phyloP scores from a whole-genome alignment of 1,284 basidiomycete genomes.

The Ustilago xerochloae region DNA sequence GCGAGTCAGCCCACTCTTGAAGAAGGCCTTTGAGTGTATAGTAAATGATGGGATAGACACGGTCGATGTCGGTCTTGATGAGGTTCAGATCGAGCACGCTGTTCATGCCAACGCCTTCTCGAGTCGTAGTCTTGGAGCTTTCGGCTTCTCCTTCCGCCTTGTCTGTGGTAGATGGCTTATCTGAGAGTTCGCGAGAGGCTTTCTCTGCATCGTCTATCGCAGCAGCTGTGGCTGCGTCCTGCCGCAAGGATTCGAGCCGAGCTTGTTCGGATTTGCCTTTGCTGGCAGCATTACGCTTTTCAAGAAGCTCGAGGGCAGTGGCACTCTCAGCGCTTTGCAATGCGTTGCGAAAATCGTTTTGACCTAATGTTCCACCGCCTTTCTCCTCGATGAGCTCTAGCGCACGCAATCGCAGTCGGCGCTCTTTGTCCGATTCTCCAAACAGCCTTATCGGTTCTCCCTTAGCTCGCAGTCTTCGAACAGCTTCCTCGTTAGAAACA shows the following conservation, averaged over 20 bases:
- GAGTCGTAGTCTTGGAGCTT: not conserved
- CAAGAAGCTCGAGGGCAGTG: conserved; percentile 75
- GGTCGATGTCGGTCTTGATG: conserved; percentile 92
- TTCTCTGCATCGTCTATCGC: not conserved
- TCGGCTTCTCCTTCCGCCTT: not conserved
- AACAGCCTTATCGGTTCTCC: conserved; percentile 95
- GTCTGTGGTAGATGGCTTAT: not conserved
- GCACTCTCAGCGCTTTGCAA: conserved; percentile 81
- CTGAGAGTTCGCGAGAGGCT: not conserved
- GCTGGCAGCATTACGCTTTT: conserved; percentile 67
- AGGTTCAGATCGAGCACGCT: conserved; percentile 73
- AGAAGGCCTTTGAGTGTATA: conserved; percentile 88
- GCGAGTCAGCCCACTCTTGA: conserved; percentile 94
- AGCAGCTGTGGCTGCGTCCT: not conserved
- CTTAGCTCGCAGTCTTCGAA: conserved; percentile 86
- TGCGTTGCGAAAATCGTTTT: conserved; percentile 89
- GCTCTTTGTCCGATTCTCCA: conserved; percentile 92
- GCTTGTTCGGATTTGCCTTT: conserved; percentile 50
- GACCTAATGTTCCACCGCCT: conserved; percentile 46
- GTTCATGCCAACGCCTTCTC: conserved; percentile 65
- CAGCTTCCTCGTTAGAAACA: conserved; percentile 90
- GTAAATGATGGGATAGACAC: conserved; percentile 96
- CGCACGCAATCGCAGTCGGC: conserved; percentile 86
- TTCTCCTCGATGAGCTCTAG: conserved; percentile 82
- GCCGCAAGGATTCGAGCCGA: conserved; percentile 10